Base-by-base conservation (phyloP, 2,329 filamentous ascomycete genomes). In the Ilyonectria mors-panacis region DNA sequence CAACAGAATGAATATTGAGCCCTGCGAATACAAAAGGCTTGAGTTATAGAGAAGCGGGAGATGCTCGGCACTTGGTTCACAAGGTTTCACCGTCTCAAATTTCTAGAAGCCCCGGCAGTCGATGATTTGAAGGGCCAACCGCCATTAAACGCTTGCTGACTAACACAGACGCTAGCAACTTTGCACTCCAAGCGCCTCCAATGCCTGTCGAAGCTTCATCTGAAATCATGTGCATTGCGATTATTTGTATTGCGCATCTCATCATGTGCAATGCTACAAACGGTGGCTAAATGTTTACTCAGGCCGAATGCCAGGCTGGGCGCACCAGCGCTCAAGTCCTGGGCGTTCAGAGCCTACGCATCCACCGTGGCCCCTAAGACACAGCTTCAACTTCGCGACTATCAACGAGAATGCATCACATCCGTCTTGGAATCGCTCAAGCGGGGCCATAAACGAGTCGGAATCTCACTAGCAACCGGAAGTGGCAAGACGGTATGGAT, bases 391-490 rank as follows among this genome's bases (percentile, higher is more conserved):
- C 89, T 97, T 47, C 92, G 94, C 72, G 86, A 92, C 73, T 98
- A 97, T 77, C 95, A 98, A 78, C 91, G 96, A 83, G 94, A 97
- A 85, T 97, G 94, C 77, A 97, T 98, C 67, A 89, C 93, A 75
- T 91, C 94, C 0, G 93, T 97, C 3, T 82, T 97, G 1, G 81
- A 86, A 2, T 89, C 94, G 62, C 79, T 97, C 1, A 79, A 87
- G 3, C 81, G 88, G 37, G 94, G 94, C 0, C 89, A 95, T 71
- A 94, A 93, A 75, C 88, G 95, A 7, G 83, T 97, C 1, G 94
- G 94, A 0, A 88, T 97, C 6, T 97, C 95, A 0, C 80, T 98
- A 39, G 95, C 94, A 3, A 98, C 95, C 4, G 94, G 95, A 1
- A 91, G 93, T 69, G 94, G 94, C 6, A 98, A 98, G 80, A 98